These are phyloP conservation scores for Phytophthora pluvialis DNA, from an alignment of 352 stramenopile genomes.

Conservation along the genomic window DNA sequence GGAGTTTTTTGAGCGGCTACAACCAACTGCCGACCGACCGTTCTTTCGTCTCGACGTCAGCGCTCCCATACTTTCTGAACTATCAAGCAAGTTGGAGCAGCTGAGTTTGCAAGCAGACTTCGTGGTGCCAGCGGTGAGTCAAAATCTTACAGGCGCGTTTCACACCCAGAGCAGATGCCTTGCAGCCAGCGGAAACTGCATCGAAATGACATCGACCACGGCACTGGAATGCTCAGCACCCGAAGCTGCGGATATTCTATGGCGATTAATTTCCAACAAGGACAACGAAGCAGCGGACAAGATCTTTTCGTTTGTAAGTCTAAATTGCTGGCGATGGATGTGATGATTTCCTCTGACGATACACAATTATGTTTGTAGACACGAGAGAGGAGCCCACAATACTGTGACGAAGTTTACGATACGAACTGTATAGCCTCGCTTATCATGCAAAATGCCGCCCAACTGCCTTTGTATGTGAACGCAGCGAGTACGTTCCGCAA, in stretches of 20 bases:
- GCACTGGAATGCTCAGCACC: background rate
- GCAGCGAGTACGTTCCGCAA: slow-evolving; percentile 1
- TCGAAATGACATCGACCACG: slow-evolving; percentile 1
- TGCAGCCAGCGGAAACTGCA: background rate
- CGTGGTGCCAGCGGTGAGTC: background rate
- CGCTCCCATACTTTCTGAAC: background rate
- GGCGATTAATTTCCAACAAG: slow-evolving; percentile 1
- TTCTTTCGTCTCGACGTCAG: slow-evolving; percentile 10
- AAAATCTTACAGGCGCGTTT: background rate
- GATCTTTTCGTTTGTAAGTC: slow-evolving; percentile 1
- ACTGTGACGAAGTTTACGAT: slow-evolving; percentile 3
- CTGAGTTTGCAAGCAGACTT: slow-evolving; percentile 1
- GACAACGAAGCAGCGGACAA: background rate
- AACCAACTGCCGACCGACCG: slow-evolving; percentile 6
- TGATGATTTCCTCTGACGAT: background rate
- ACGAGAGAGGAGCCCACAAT: background rate
- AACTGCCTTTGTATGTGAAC: background rate
- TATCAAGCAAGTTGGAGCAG: background rate
- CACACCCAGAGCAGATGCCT: background rate
- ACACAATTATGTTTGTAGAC: background rate
- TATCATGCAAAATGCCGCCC: background rate
- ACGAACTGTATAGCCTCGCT: slow-evolving; percentile 2
- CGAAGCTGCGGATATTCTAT: background rate
- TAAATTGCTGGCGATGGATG: background rate
- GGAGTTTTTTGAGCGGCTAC: background rate